These are phyloP conservation scores for Penicillium coprophilum DNA, from an alignment of 495 filamentous ascomycete genomes.

Conservation along the genomic window DNA sequence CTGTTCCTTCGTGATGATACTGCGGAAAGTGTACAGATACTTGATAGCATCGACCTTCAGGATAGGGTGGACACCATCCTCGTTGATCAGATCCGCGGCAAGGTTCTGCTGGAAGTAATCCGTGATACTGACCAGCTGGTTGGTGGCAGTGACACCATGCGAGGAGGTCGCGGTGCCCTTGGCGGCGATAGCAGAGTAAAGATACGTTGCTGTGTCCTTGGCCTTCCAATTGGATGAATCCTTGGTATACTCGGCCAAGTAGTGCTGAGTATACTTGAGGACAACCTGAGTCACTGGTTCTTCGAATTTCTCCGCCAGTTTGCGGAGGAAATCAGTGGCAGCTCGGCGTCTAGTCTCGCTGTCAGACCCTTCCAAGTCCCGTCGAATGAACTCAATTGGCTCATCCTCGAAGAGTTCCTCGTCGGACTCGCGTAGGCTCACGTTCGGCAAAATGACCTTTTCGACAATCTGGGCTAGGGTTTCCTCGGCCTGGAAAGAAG, in stretches of 20 bases:
- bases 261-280: slow-evolving; percentile 76
- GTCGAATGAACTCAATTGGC: slow-evolving; percentile 95
- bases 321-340: slow-evolving; percentile 88
- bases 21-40: slow-evolving; percentile 92
- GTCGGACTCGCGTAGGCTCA: slow-evolving; percentile 85
- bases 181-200: slow-evolving; percentile 90
- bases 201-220: slow-evolving; percentile 94
- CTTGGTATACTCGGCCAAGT: slow-evolving; percentile 65
- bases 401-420: slow-evolving; percentile 97
- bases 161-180: slow-evolving; percentile 81
- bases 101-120: slow-evolving; percentile 92
- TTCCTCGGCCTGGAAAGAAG: slow-evolving; percentile 76
- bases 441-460: slow-evolving; percentile 92
- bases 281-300: slow-evolving; percentile 77
- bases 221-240: slow-evolving; percentile 82
- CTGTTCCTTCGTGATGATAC: slow-evolving; percentile 78
- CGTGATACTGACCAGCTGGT: slow-evolving; percentile 77
- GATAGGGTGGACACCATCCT: slow-evolving; percentile 69
- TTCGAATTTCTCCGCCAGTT: slow-evolving; percentile 86
- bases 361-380: slow-evolving; percentile 94
- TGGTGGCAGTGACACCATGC: slow-evolving; percentile 87
- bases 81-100: slow-evolving; percentile 73
- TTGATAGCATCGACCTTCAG: slow-evolving; percentile 97
- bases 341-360: slow-evolving; percentile 88
- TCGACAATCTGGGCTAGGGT: slow-evolving; percentile 82